Conservation (phyloP, 805 yeast genomes). For the Cyberlindnera saturnus region DNA sequence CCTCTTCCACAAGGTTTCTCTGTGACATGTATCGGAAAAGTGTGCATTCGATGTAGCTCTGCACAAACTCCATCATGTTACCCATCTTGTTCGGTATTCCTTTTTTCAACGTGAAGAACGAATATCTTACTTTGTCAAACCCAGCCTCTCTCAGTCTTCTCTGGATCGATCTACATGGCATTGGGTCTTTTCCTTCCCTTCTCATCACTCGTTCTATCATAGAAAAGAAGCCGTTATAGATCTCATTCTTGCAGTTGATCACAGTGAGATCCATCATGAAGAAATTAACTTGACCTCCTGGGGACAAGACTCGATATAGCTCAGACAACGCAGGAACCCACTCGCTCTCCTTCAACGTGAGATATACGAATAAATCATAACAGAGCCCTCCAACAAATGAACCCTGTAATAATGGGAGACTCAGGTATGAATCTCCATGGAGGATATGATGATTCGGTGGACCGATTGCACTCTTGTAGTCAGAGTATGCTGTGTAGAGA, state of each 20-base stretch:
- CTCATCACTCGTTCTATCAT: conserved; percentile 8
- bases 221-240: conserved; percentile 10
- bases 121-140: conserved; percentile 14
- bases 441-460: conserved; percentile 20
- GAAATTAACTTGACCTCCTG: conserved; percentile 14
- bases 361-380: conserved; percentile 15
- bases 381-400: conserved; percentile 17
- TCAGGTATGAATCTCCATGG: conserved; percentile 14
- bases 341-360: conserved; percentile 11
- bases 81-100: conserved; percentile 21
- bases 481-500: conserved; percentile 8
- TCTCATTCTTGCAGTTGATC: conserved; percentile 14
- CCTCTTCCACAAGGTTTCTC: conserved; percentile 9
- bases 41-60: conserved; percentile 16
- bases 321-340: conserved; percentile 20
- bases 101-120: conserved; percentile 16
- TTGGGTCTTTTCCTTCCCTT: conserved; percentile 20
- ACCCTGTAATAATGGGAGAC: conserved; percentile 16
- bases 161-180: conserved; percentile 18
- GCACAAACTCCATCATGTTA: conserved; percentile 17
- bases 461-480: conserved; percentile 13
- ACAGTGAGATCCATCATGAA: conserved; percentile 18
- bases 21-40: conserved; percentile 15
- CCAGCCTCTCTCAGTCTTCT: conserved; percentile 18
- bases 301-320: conserved; percentile 12